Evolutionary conservation across 176 grass and related monocot species (phyloP), one percentile per base, ranked within the genome.

Genomic region (Aegilops tauschii): DNA sequence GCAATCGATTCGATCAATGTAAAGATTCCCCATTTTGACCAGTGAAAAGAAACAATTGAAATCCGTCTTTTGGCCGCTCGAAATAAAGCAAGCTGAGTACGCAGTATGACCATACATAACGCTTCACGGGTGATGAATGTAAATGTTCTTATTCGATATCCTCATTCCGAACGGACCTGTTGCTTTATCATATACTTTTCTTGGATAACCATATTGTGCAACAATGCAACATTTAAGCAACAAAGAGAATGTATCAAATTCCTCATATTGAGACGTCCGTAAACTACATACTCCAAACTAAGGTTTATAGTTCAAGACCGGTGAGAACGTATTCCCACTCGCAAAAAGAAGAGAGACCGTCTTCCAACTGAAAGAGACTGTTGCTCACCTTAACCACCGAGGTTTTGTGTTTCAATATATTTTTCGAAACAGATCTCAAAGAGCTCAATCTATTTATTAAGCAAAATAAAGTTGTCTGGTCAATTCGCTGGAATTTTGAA

Each of bases 1-100:
- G 35, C 65, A 79, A 88, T 88, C 74, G 13, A 79, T 88, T 72
- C 73, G 28, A 78, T 29, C 23, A 4, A 79, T 83, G 39, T 27
- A 47, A 47, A 23, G 12, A 13, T 74, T 74, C n/a, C 42, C n/a
- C 12, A 29, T 28, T 74, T 74, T 74, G 71, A 74, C 40, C 71
- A 29, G 3, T 3, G 23, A 74, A 74, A 47, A 73, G 39, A 28
- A 45, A 47, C 39, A 44, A 47, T 49, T 9, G 12, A 42, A 73
- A 44, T 44, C 70, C 3, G 1, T 28, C 71, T 74, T 74, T 74
- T 74, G 71, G 71, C 71, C 40, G 23, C 71, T 74, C 29, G 71
- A 49, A 74, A n/a, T 27, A 47, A 74, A 74, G 71, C 23, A 74
- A 27, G 71, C 23, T 25, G 71, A 5, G 23, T 44, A 73, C 12